A percentile compares a stretch with the other conserved stretches of the same genome.
Conservation (phyloP, 352 stramenopile genomes). For the Pythium periplocum region DNA sequence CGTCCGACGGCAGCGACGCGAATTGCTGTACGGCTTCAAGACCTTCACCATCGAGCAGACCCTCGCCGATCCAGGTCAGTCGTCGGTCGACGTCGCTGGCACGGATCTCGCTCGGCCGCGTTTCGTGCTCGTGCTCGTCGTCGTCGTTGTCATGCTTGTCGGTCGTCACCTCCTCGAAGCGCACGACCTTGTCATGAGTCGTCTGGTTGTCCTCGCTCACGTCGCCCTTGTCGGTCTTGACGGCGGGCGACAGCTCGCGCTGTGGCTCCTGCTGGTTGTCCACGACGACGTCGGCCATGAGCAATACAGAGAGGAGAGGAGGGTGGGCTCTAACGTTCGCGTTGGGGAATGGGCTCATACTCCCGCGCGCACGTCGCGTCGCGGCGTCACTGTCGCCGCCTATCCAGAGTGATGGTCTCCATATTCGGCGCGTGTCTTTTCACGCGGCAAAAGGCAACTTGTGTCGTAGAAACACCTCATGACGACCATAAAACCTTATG, state of each 20-base stretch:
- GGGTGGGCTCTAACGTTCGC: conserved; percentile 1
- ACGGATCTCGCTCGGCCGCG: conserved; percentile 15
- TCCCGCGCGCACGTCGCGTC: no score
- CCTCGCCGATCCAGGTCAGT: conserved; percentile 69
- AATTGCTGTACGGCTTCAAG: conserved; percentile 46
- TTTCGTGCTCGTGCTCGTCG: conserved; percentile 8
- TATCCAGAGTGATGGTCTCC: no score
- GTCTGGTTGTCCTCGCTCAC: neutral
- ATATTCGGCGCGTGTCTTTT: no score
- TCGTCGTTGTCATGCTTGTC: conserved; percentile 13
- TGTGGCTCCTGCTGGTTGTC: conserved; percentile 6
- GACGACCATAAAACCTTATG: no score
- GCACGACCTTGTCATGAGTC: no score
- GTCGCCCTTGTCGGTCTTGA: neutral
- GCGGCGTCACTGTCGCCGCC: no score
- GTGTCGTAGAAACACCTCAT: no score
- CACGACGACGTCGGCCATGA: conserved; percentile 12
- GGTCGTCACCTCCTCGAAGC: neutral
- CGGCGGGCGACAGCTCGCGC: neutral
- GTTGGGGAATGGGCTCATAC: conserved; percentile 8
- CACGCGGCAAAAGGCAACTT: no score
- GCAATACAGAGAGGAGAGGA: neutral
- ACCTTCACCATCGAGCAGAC: conserved; percentile 42
- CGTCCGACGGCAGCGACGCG: conserved; percentile 27
- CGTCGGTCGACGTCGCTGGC: conserved; percentile 27